These are phyloP conservation scores for Suillus discolor DNA, from an alignment of 768 basidiomycete genomes.

Conservation along the genomic window DNA sequence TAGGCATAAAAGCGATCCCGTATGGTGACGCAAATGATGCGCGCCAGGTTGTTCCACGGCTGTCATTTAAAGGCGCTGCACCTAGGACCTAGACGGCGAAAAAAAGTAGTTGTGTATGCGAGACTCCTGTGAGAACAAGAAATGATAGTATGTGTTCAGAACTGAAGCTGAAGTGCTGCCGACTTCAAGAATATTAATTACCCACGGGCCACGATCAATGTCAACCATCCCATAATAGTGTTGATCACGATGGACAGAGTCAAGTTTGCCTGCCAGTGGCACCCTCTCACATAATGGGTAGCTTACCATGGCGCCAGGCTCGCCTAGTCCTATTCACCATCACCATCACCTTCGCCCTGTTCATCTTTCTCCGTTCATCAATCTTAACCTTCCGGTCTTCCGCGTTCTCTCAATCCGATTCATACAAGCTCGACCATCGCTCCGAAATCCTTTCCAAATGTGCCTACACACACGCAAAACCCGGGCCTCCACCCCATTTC, in stretches of 20 bases:
- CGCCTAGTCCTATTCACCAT: neutral
- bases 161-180: no score
- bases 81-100: neutral
- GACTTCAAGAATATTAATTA: no score
- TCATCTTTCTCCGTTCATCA: neutral
- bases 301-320: neutral
- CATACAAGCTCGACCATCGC: conserved; percentile 16
- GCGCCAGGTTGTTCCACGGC: neutral
- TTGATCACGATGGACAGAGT: no score
- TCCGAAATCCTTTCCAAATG: conserved; percentile 44
- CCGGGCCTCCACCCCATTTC: conserved; percentile 52
- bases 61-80: neutral
- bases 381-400: neutral
- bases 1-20: no score
- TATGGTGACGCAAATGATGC: no score
- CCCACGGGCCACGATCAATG: no score
- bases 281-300: neutral
- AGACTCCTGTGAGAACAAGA: neutral
- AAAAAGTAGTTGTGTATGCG: neutral
- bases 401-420: neutral
- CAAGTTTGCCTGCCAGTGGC: neutral
- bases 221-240: no score
- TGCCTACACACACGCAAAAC: conserved; percentile 38
- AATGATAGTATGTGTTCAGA: no score
- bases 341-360: neutral